Conservation (phyloP, 23 red algal species). For the Chondrus crispus region DNA sequence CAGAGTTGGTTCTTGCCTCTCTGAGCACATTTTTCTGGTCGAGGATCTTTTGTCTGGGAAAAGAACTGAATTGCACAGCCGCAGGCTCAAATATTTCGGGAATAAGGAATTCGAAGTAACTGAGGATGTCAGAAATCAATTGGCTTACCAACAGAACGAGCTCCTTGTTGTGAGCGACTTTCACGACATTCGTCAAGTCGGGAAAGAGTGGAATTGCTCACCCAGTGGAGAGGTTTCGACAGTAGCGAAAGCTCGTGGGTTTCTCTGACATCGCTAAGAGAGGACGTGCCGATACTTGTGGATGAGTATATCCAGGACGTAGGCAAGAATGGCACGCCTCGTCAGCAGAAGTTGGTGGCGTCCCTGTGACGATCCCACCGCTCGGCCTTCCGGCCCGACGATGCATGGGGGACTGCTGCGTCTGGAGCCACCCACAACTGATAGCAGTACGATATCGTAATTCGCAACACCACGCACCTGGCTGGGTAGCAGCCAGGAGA, state of each 20-base stretch:
- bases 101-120: slow-evolving; percentile 4
- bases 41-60: neutral
- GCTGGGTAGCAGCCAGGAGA: too few relatives aligned
- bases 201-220: neutral
- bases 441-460: too few relatives aligned
- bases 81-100: neutral
- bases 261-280: neutral
- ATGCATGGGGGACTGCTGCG: slow-evolving; percentile 1
- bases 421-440: too few relatives aligned
- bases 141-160: slow-evolving; percentile 1
- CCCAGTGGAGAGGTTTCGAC: slow-evolving; percentile 16
- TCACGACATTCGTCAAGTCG: neutral
- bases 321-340: neutral
- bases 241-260: neutral
- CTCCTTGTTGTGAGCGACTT: neutral
- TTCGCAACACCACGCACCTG: too few relatives aligned
- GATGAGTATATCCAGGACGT: neutral
- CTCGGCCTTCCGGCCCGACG: too few relatives aligned
- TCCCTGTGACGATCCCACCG: too few relatives aligned
- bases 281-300: neutral
- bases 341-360: neutral
- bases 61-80: neutral
- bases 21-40: neutral
- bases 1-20: neutral
- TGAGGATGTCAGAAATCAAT: neutral